phyloP scores from a whole-genome alignment of 1,284 basidiomycete species.

The Ceratobasidium sp. region DNA sequence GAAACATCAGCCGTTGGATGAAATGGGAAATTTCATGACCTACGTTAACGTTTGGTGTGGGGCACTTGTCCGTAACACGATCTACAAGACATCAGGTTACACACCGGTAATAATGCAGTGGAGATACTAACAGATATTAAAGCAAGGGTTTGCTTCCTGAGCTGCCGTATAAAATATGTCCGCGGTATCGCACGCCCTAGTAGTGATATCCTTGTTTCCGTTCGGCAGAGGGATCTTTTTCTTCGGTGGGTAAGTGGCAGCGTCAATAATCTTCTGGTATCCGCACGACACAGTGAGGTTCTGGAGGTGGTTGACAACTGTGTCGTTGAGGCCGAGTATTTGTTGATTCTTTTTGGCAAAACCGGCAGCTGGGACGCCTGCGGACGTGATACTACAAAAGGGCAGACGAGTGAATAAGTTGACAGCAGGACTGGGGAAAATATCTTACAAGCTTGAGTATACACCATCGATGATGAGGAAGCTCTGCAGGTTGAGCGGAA shows the following conservation, averaged over 20 bases:
- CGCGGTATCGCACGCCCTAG: conserved; percentile 49
- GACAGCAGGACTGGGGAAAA: background rate
- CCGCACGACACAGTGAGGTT: conserved; percentile 30
- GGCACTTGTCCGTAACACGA: conserved; percentile 49
- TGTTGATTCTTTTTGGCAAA: conserved; percentile 50
- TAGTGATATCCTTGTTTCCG: conserved; percentile 44
- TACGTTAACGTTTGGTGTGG: conserved; percentile 42
- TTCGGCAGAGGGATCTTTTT: conserved; percentile 50
- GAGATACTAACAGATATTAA: conserved; percentile 49
- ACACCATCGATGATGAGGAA: conserved; percentile 54
- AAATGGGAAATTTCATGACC: no score
- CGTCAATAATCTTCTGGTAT: conserved; percentile 52
- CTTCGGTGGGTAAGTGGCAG: conserved; percentile 52
- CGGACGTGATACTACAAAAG: conserved; percentile 46
- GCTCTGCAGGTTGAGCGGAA: conserved; percentile 47
- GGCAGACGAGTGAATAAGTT: background rate
- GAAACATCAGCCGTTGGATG: background rate
- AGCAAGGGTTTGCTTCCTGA: conserved; percentile 51
- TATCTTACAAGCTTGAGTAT: conserved; percentile 49
- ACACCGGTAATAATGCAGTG: background rate
- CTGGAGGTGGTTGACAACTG: conserved; percentile 46
- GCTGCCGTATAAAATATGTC: conserved; percentile 44
- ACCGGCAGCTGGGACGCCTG: conserved; percentile 49
- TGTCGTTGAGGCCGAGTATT: conserved; percentile 52
- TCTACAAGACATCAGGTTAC: conserved; percentile 25